Base-by-base conservation (phyloP, 208 protist species). In the Tritrichomonas foetus region DNA sequence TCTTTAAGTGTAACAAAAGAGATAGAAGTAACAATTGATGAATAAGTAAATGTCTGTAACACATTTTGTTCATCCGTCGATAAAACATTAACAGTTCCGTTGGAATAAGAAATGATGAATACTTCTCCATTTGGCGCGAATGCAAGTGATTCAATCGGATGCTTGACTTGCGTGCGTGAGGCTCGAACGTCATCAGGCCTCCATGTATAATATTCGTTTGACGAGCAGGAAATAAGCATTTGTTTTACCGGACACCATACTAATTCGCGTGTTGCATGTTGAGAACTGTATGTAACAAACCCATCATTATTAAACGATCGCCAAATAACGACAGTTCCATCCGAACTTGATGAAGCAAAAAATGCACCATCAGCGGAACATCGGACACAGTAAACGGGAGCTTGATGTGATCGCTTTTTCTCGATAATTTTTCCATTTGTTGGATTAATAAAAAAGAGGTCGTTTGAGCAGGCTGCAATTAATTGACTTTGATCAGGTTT, bases 271-370 rank as follows among this genome's bases (percentile, higher is more conserved):
- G 78, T 49, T 13, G 78, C 44, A n/a, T n/a, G 3, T 8, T 44
- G 27, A 22, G 41, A 53, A 1, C 78, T 47, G 30, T 89, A 57
- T 11, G 78, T 53, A 39, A 57, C 78, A 47, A 53, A 89, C n/a
- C 47, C 41, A 47, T 89, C 78, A 57, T 89, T 89, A 57, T 89
- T 89, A 47, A 89, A 57, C 30, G 78, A 89, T 53, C 78, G 25
- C 78, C 78, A 89, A 57, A 89, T 89, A 57, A 89, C 78, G 39
- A 89, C 78, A 57, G 44, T 89, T 39, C 78, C 78, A 30, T 89
- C 78, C 2, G 78, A 89, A 39, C 47, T 49, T 41, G 41, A 89
- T 11, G 78, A 89, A 0, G 78, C 78, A 50, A 89, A 89, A 47
- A 89, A 89, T 30, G 41, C 14, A 14, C 78, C 78, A 57, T 89